Percentiles rank a stretch among this genome's conserved stretches.
These are phyloP conservation scores for Arxiozyma slooffiae DNA, from an alignment of 1,139 yeast species.

Conservation along the genomic window DNA sequence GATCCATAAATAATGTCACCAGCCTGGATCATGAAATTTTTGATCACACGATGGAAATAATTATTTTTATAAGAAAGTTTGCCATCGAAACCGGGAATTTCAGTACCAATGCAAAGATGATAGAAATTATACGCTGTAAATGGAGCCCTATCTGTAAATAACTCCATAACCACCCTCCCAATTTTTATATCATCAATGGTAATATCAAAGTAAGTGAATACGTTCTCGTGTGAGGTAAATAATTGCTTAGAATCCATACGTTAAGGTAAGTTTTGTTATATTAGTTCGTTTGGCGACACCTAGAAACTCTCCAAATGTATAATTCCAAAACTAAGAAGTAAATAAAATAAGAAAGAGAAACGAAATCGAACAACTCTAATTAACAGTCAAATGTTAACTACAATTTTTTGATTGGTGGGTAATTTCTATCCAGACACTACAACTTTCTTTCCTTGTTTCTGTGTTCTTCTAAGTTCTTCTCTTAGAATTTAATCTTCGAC, in stretches of 20 bases:
- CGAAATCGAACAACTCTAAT: background rate
- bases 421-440: background rate
- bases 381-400: too few species aligned
- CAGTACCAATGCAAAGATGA: slow-evolving; percentile 36
- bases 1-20: slow-evolving; percentile 48
- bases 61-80: slow-evolving; percentile 37
- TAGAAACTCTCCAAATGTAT: background rate
- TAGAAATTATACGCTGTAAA: slow-evolving; percentile 46
- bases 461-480: background rate
- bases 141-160: slow-evolving; percentile 47
- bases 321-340: background rate
- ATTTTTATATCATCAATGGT: slow-evolving; percentile 36
- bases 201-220: slow-evolving; percentile 47
- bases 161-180: slow-evolving; percentile 61
- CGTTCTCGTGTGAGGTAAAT: background rate
- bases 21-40: slow-evolving; percentile 71
- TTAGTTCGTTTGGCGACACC: background rate
- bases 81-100: slow-evolving; percentile 24
- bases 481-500: background rate
- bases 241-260: background rate
- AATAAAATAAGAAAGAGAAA: background rate
- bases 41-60: slow-evolving; percentile 58
- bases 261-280: background rate
- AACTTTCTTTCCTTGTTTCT: too few species aligned
- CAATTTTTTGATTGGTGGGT: too few species aligned